phyloP scores from a whole-genome alignment of 169 alveolate species.

The Toxoplasma gondii region DNA sequence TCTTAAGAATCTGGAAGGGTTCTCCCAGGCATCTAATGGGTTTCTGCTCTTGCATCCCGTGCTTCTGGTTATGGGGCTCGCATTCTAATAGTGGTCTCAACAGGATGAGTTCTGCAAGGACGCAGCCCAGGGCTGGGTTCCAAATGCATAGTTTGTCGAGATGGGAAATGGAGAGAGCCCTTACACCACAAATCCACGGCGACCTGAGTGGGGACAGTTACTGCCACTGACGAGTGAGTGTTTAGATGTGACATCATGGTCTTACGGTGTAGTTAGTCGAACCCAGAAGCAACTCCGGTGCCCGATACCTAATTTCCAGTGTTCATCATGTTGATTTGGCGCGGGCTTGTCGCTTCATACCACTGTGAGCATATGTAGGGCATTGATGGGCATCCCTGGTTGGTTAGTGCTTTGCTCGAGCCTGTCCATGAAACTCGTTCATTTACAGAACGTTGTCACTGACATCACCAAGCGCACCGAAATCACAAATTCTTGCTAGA shows the following conservation, averaged over 20 bases:
- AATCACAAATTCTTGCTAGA: constrained; percentile 7
- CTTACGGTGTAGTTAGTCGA: constrained; percentile 47
- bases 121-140: constrained; percentile 44
- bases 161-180: not conserved
- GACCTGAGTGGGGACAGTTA: not conserved
- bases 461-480: not conserved
- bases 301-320: constrained; percentile 36
- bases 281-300: constrained; percentile 59
- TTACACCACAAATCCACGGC: constrained; percentile 63
- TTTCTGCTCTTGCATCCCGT: not conserved
- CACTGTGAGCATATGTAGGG: constrained; percentile 59
- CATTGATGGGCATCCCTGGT: constrained; percentile 25
- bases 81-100: constrained; percentile 43
- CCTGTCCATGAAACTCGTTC: not conserved
- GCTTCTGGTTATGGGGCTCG: constrained; percentile 17
- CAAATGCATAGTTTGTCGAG: not conserved
- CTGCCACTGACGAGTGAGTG: not conserved
- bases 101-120: constrained; percentile 50
- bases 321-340: not conserved
- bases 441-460: too few relatives aligned
- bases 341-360: not conserved
- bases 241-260: not conserved
- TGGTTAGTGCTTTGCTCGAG: constrained; percentile 41
- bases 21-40: constrained; percentile 1
- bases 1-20: constrained; percentile 2